These are phyloP conservation scores for Fusarium sulawesiense DNA, from an alignment of 2,329 filamentous ascomycete genomes.

Conservation along the genomic window DNA sequence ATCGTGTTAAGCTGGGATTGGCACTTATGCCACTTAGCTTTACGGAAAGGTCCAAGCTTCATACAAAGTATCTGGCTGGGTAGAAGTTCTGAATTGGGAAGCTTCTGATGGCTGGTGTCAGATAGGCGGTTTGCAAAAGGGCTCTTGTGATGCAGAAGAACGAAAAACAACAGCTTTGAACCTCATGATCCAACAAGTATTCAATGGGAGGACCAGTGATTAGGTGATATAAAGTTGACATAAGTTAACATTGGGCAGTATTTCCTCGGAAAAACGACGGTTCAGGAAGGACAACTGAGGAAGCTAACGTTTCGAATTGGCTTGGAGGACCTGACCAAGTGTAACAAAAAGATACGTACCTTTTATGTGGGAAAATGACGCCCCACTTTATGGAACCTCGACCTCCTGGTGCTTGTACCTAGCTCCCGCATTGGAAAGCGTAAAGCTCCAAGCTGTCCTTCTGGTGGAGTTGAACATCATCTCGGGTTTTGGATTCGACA, in stretches of 20 bases:
- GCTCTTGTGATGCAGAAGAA: neutral
- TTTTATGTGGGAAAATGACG: conserved; percentile 14
- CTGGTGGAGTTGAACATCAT: conserved; percentile 44
- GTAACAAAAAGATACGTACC: conserved; percentile 36
- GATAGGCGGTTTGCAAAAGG: neutral
- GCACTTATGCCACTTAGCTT: neutral
- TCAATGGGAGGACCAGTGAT: neutral
- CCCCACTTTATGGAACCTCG: conserved; percentile 1
- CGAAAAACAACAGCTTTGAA: neutral
- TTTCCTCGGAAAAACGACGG: conserved; percentile 43
- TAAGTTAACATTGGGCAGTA: neutral
- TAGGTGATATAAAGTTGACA: conserved; percentile 6
- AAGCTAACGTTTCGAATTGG: conserved; percentile 13
- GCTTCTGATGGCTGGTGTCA: neutral
- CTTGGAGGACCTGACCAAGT: neutral
- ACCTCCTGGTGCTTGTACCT: conserved; percentile 21
- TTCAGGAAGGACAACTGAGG: neutral
- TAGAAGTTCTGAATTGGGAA: neutral
- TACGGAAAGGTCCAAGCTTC: neutral
- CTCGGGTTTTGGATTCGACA: conserved; percentile 45
- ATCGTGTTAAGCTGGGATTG: neutral
- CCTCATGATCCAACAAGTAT: neutral
- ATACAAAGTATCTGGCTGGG: neutral
- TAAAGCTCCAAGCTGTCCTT: conserved; percentile 62
- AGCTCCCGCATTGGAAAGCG: conserved; percentile 27